These are phyloP conservation scores for Tuctoria greenei DNA, from an alignment of 176 grass and related monocot species.

Conservation along the genomic window DNA sequence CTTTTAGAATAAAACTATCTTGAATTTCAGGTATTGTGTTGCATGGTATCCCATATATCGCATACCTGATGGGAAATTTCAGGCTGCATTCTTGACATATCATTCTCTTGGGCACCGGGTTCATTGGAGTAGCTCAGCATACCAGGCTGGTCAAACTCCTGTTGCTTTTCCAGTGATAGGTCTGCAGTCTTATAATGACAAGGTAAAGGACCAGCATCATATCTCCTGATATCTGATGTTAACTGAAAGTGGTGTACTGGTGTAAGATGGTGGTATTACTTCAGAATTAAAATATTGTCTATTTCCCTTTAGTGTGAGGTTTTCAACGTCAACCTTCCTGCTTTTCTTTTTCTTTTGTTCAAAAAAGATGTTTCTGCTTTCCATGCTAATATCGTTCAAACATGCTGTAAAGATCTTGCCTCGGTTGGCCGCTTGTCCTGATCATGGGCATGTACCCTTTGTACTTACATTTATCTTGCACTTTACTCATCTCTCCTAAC, in stretches of 20 bases:
- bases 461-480: background rate
- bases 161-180: constrained; percentile 59
- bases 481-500: constrained; percentile 8
- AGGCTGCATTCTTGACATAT: constrained; percentile 86
- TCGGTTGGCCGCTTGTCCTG: background rate
- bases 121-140: background rate
- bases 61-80: constrained; percentile 84
- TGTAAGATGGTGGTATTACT: background rate
- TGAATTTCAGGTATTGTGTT: constrained; percentile 76
- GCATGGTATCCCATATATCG: constrained; percentile 97
- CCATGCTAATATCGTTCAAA: background rate
- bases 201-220: constrained; percentile 54
- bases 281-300: background rate
- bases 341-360: background rate
- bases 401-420: background rate
- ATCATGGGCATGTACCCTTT: background rate
- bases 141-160: background rate
- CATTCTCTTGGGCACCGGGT: constrained; percentile 77
- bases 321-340: background rate
- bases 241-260: constrained; percentile 7
- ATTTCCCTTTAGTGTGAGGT: background rate
- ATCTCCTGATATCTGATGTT: background rate
- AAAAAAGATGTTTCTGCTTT: background rate
- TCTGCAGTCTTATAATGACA: constrained; percentile 71
- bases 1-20: background rate